phyloP scores from a whole-genome alignment of 352 stramenopile species.

The Phytophthora fragariae region DNA sequence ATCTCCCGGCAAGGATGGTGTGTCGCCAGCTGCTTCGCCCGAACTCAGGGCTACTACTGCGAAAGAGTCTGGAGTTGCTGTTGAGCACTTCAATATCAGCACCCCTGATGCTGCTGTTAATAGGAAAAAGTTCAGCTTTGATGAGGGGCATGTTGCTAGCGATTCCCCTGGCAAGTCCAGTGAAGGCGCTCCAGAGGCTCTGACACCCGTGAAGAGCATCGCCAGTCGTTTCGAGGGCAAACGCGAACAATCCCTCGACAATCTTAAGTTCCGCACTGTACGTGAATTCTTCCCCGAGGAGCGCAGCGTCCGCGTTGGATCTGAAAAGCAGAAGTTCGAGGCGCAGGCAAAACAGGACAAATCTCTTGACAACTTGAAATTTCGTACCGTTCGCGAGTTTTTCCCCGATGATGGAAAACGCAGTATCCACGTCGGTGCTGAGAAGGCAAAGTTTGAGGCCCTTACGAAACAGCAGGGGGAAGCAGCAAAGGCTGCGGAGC shows the following conservation, averaged over 20 bases:
- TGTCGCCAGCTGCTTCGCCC: neutral
- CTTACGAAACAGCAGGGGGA: conserved; percentile 40
- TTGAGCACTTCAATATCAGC: conserved; percentile 8
- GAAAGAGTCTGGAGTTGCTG: neutral
- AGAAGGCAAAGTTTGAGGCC: conserved; percentile 54
- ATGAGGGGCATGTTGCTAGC: conserved; percentile 15
- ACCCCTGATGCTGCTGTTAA: conserved; percentile 23
- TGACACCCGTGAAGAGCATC: conserved; percentile 66
- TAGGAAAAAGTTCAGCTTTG: conserved; percentile 29
- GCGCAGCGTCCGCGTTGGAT: conserved; percentile 41
- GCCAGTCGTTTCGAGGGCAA: conserved; percentile 73
- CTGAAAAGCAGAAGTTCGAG: conserved; percentile 53
- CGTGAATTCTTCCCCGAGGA: conserved; percentile 62
- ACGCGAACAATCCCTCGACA: conserved; percentile 67
- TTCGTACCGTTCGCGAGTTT: conserved; percentile 65
- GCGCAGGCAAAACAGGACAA: conserved; percentile 53
- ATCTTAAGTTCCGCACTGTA: conserved; percentile 64
- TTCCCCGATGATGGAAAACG: conserved; percentile 49
- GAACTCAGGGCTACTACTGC: neutral
- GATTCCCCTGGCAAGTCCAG: conserved; percentile 29
- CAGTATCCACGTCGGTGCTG: conserved; percentile 42
- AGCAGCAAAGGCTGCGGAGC: conserved; percentile 22
- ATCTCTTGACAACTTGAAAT: conserved; percentile 61
- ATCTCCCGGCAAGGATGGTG: conserved; percentile 25
- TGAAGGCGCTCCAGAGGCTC: conserved; percentile 14